Evolutionary conservation across 768 basidiomycete genomes (phyloP).

Genomic region (Boletus rex-veris): DNA sequence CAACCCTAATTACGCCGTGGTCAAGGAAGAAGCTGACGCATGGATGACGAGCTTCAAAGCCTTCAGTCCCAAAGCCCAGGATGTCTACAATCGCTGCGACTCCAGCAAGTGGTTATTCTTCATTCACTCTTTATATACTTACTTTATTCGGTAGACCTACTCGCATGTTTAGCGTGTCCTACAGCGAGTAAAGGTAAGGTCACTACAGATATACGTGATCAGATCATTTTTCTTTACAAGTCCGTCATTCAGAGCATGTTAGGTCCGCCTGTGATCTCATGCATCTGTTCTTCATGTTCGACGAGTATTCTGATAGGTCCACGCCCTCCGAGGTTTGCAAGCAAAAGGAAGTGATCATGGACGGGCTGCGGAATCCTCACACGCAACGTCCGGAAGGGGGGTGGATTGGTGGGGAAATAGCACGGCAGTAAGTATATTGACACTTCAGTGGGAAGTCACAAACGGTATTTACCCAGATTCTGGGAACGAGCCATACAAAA

Average conservation of each 20-base stretch:
- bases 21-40: conserved; percentile 4
- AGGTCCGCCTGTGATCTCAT: conserved; percentile 48
- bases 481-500: conserved; percentile 9
- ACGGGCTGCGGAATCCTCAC: conserved; percentile 14
- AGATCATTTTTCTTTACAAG: not conserved
- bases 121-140: not conserved
- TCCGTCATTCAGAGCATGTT: conserved; percentile 9
- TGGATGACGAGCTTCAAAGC: conserved; percentile 10
- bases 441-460: not conserved
- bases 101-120: not conserved
- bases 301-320: conserved; percentile 47
- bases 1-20: not conserved
- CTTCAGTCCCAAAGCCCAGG: conserved; percentile 10
- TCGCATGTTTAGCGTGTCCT: conserved; percentile 8
- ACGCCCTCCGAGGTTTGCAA: conserved; percentile 28
- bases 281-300: conserved; percentile 48
- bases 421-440: conserved; percentile 15
- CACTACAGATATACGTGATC: not conserved
- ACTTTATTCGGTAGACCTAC: conserved; percentile 4
- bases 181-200: conserved; percentile 10
- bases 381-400: conserved; percentile 10
- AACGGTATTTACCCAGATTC: conserved; percentile 5
- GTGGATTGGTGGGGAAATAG: conserved; percentile 17
- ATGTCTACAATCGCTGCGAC: conserved; percentile 8
- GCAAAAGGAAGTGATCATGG: conserved; percentile 21